Percentiles rank a stretch among this genome's conserved stretches.
Conservation (phyloP, 306 rosid genomes). For the Pyrus betulifolia region DNA sequence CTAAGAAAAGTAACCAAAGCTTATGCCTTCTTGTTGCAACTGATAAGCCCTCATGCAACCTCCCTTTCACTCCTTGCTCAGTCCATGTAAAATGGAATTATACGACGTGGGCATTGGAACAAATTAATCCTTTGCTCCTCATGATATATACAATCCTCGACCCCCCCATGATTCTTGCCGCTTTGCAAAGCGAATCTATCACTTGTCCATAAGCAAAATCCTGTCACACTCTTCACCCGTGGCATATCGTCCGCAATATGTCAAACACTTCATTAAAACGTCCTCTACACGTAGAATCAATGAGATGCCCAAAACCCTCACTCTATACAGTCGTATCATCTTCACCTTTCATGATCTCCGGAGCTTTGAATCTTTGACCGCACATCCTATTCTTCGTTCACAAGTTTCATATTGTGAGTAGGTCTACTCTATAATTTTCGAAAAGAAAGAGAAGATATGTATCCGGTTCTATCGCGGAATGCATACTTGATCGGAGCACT, state of each 20-base stretch:
- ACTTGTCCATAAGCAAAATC: constrained; percentile 57
- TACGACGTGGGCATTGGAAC: constrained; percentile 47
- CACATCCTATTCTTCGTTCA: too few species aligned
- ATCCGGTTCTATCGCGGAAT: too few species aligned
- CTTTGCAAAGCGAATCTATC: constrained; percentile 85
- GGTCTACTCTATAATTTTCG: too few species aligned
- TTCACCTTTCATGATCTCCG: constrained; percentile 46
- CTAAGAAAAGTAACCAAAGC: constrained; percentile 51
- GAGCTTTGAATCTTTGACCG: too few species aligned
- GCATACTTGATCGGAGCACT: too few species aligned
- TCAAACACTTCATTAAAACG: constrained; percentile 60
- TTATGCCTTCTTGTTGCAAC: constrained; percentile 61
- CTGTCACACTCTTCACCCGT: constrained; percentile 36
- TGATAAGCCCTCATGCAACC: constrained; percentile 76
- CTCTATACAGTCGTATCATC: constrained; percentile 29
- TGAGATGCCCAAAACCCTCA: constrained; percentile 58
- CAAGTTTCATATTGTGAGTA: too few species aligned
- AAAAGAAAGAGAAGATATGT: too few species aligned
- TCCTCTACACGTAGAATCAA: constrained; percentile 56
- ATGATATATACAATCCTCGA: constrained; percentile 67
- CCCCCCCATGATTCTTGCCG: constrained; percentile 61
- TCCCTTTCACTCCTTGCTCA: constrained; percentile 74
- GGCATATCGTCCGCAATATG: constrained; percentile 69
- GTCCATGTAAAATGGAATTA: constrained; percentile 69
- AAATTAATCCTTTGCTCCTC: constrained; percentile 48